Evolutionary conservation across 2,329 filamentous ascomycete species (phyloP).

Genomic region (Colletotrichum abscissum): DNA sequence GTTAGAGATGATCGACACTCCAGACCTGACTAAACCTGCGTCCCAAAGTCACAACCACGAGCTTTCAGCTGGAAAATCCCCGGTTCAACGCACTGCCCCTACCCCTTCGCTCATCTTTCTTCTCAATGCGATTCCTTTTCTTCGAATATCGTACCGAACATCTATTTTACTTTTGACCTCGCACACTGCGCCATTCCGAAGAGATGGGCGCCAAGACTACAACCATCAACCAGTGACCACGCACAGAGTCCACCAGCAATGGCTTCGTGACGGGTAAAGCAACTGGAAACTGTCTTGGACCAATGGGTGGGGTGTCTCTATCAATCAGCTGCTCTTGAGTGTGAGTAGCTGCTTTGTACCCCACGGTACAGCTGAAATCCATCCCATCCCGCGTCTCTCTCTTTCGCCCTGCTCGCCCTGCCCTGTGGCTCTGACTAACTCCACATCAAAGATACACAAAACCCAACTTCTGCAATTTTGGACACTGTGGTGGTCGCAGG

Average conservation of each 20-base stretch:
- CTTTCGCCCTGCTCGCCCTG: slow-evolving; percentile 1
- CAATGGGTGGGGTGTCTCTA: not conserved
- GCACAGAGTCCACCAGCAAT: too few relatives aligned
- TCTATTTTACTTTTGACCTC: not conserved
- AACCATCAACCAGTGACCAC: not conserved
- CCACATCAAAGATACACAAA: slow-evolving; percentile 13
- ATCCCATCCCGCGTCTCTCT: not conserved
- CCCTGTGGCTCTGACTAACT: not conserved
- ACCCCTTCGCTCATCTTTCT: not conserved
- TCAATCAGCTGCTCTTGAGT: not conserved
- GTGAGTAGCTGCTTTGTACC: not conserved
- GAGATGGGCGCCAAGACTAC: not conserved
- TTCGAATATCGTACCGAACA: not conserved
- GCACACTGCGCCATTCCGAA: not conserved
- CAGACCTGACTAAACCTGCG: not conserved
- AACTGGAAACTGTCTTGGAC: not conserved
- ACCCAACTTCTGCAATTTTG: not conserved
- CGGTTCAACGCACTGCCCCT: not conserved
- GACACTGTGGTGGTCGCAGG: not conserved
- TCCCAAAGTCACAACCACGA: not conserved
- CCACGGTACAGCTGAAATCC: not conserved
- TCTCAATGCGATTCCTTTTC: not conserved
- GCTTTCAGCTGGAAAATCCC: not conserved
- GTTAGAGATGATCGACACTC: not conserved
- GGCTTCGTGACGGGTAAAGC: not conserved